phyloP scores from a whole-genome alignment of 2,329 filamentous ascomycete species.

The Bipolaris oryzae region DNA sequence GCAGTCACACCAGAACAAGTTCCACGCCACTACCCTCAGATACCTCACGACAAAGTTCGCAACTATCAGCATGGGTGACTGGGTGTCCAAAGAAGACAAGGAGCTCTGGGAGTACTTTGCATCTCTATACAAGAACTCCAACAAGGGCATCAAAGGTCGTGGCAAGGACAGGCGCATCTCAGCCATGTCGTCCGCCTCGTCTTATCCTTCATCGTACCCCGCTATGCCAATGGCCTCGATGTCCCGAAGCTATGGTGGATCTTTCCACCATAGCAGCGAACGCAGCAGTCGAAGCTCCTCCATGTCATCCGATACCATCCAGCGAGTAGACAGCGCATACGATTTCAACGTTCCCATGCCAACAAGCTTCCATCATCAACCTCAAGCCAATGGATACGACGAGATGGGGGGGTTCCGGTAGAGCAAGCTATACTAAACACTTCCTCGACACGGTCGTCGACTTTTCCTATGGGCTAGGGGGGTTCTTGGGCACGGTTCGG shows the following conservation, averaged over 20 bases:
- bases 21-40: conserved; percentile 77
- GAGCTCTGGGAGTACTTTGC: conserved; percentile 86
- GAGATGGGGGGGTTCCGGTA: conserved; percentile 48
- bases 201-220: conserved; percentile 35
- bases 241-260: conserved; percentile 29
- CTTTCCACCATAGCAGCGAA: conserved; percentile 39
- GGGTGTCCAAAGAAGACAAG: conserved; percentile 70
- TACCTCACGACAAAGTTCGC: conserved; percentile 74
- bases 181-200: conserved; percentile 35
- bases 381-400: conserved; percentile 35
- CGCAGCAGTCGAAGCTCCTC: conserved; percentile 46
- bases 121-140: conserved; percentile 92
- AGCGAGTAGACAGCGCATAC: conserved; percentile 34
- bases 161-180: conserved; percentile 79
- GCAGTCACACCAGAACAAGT: conserved; percentile 91
- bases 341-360: conserved; percentile 42
- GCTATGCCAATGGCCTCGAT: conserved; percentile 26
- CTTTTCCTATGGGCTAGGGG: neutral
- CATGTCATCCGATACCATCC: conserved; percentile 38
- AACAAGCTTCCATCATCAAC: conserved; percentile 30
- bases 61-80: conserved; percentile 64
- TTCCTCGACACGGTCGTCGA: neutral
- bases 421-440: conserved; percentile 38
- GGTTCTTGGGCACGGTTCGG: conserved; percentile 4
- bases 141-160: conserved; percentile 96